A percentile compares a stretch with the other conserved stretches of the same genome.
Evolutionary conservation across 129 eudicot genomes (phyloP).

Genomic region (Flaveria bidentis): DNA sequence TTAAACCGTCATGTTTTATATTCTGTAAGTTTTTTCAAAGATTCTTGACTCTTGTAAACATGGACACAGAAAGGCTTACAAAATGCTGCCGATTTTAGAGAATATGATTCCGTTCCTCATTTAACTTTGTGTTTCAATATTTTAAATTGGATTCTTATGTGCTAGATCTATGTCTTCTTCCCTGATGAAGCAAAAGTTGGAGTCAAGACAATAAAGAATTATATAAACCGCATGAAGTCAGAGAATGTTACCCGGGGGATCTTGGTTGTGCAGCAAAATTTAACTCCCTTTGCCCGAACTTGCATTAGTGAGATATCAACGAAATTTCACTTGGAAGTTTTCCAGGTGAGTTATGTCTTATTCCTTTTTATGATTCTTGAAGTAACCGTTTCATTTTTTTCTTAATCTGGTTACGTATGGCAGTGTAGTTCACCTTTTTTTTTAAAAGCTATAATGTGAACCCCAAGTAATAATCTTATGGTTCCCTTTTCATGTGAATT

Average conservation of each 20-base stretch:
- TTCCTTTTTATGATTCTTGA: not conserved
- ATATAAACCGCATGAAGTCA: slow-evolving; percentile 73
- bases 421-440: not conserved
- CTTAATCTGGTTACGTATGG: not conserved
- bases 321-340: slow-evolving; percentile 81
- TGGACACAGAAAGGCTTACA: not conserved
- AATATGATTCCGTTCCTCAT: not conserved
- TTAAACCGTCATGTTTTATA: not conserved
- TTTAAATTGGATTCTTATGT: not conserved
- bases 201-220: slow-evolving; percentile 75
- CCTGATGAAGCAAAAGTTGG: slow-evolving; percentile 96
- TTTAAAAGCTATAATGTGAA: too few species aligned
- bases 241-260: slow-evolving; percentile 81
- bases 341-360: slow-evolving; percentile 55
- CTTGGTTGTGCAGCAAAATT: slow-evolving; percentile 78
- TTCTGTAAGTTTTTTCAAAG: not conserved
- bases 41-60: not conserved
- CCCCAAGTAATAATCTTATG: too few species aligned
- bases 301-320: slow-evolving; percentile 71
- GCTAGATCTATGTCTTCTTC: slow-evolving; percentile 81
- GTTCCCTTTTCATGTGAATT: slow-evolving; percentile 7
- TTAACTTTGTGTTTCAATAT: not conserved
- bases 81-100: not conserved
- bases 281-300: slow-evolving; percentile 81
- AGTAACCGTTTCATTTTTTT: not conserved